Conservation (phyloP, 371 early-diverging fungal genomes). For the Nosema bombycis region DNA sequence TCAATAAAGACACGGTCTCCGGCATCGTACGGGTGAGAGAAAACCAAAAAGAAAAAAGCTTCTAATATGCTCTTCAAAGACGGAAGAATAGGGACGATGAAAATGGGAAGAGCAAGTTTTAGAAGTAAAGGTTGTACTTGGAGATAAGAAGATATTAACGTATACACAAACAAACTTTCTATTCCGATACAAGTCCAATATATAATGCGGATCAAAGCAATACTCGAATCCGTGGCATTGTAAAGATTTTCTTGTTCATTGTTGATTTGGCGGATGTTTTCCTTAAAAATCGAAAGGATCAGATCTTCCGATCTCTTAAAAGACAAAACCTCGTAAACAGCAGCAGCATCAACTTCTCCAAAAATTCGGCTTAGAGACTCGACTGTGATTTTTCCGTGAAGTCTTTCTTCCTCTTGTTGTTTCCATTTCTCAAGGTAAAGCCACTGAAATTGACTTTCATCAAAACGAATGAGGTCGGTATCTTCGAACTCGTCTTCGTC, state of each 20-base stretch:
- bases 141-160: slow-evolving; percentile 41
- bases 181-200: slow-evolving; percentile 36
- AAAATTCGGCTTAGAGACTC: slow-evolving; percentile 50
- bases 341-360: slow-evolving; percentile 42
- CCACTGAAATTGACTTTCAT: neutral
- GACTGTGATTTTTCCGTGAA: slow-evolving; percentile 46
- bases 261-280: slow-evolving; percentile 63
- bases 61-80: slow-evolving; percentile 44
- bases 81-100: slow-evolving; percentile 50
- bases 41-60: slow-evolving; percentile 65
- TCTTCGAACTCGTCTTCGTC: neutral
- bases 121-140: slow-evolving; percentile 40
- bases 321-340: slow-evolving; percentile 52
- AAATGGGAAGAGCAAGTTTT: slow-evolving; percentile 51
- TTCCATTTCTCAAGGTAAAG: neutral
- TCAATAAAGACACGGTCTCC: slow-evolving; percentile 65
- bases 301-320: slow-evolving; percentile 56
- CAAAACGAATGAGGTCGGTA: neutral
- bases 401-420: neutral
- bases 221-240: slow-evolving; percentile 56
- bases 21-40: slow-evolving; percentile 65
- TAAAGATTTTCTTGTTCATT: slow-evolving; percentile 62
- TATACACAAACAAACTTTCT: slow-evolving; percentile 41
- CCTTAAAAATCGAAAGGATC: slow-evolving; percentile 54
- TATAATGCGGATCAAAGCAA: slow-evolving; percentile 43